Evolutionary conservation across 805 yeast species (phyloP).

Genomic region (Candida tallmaniae): DNA sequence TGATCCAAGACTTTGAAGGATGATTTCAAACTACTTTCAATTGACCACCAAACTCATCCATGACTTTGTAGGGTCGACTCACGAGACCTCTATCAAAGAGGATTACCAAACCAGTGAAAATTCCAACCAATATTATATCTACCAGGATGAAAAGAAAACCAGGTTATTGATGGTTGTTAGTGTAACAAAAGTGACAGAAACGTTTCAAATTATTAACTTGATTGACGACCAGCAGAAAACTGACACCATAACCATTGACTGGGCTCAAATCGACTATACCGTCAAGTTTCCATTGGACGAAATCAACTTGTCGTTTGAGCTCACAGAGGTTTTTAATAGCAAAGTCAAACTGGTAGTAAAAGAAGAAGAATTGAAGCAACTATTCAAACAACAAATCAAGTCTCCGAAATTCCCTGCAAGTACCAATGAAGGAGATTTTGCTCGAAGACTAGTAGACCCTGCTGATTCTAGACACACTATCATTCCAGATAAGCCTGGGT

Average conservation of each 20-base stretch:
- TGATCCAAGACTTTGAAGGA: too few species aligned
- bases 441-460: conserved; percentile 5
- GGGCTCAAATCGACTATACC: conserved; percentile 16
- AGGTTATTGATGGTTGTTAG: conserved; percentile 7
- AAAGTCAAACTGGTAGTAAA: conserved; percentile 2
- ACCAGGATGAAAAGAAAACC: conserved; percentile 5
- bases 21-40: conserved; percentile 17
- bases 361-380: conserved; percentile 5
- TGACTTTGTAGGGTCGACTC: conserved; percentile 15
- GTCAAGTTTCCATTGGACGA: conserved; percentile 21
- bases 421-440: not conserved
- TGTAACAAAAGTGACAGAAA: conserved; percentile 7
- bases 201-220: conserved; percentile 5
- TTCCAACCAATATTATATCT: conserved; percentile 8
- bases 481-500: conserved; percentile 45
- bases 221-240: conserved; percentile 11
- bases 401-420: conserved; percentile 1
- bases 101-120: conserved; percentile 1
- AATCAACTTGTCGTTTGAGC: conserved; percentile 14
- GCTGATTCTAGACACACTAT: conserved; percentile 8
- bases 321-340: conserved; percentile 18
- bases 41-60: conserved; percentile 18
- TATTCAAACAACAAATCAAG: conserved; percentile 6
- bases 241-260: conserved; percentile 19
- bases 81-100: conserved; percentile 4